A percentile compares a stretch with the other conserved stretches of the same genome.
phyloP scores from a whole-genome alignment of 768 basidiomycete genomes.

The Brasilioporus rufonigricans region DNA sequence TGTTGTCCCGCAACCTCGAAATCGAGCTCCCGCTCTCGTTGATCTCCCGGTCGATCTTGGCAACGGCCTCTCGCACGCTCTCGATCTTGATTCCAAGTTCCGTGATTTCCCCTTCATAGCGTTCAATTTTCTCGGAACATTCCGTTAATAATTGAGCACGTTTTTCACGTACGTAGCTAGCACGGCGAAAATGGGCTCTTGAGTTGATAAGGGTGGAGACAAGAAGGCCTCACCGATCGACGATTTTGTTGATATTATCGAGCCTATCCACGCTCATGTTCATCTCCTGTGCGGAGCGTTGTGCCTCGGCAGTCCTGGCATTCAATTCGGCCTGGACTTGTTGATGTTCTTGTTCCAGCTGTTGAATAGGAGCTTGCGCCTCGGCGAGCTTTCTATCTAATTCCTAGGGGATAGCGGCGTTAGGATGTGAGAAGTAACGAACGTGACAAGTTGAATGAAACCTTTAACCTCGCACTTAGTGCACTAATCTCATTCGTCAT shows the following conservation, averaged over 20 bases:
- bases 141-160: slow-evolving; percentile 60
- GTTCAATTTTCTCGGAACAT: slow-evolving; percentile 52
- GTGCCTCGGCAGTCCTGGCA: slow-evolving; percentile 48
- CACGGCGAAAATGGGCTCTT: too few relatives aligned
- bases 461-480: slow-evolving; percentile 50
- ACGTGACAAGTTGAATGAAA: too few relatives aligned
- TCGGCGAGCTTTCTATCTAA: slow-evolving; percentile 58
- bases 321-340: slow-evolving; percentile 49
- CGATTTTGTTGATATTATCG: slow-evolving; percentile 52
- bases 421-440: not conserved
- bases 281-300: slow-evolving; percentile 58
- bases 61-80: slow-evolving; percentile 42
- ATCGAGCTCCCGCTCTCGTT: slow-evolving; percentile 68
- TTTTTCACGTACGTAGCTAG: slow-evolving; percentile 76
- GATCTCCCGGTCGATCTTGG: slow-evolving; percentile 72
- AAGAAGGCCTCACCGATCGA: slow-evolving; percentile 53
- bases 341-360: slow-evolving; percentile 55
- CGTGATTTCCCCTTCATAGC: slow-evolving; percentile 44
- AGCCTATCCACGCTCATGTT: slow-evolving; percentile 64
- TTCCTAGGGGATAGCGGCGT: slow-evolving; percentile 41
- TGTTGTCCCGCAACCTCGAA: slow-evolving; percentile 78
- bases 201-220: not conserved
- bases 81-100: slow-evolving; percentile 41
- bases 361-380: slow-evolving; percentile 62
- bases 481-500: slow-evolving; percentile 57